phyloP scores from a whole-genome alignment of 208 protist genomes.

The Herpetomonas tarakana region DNA sequence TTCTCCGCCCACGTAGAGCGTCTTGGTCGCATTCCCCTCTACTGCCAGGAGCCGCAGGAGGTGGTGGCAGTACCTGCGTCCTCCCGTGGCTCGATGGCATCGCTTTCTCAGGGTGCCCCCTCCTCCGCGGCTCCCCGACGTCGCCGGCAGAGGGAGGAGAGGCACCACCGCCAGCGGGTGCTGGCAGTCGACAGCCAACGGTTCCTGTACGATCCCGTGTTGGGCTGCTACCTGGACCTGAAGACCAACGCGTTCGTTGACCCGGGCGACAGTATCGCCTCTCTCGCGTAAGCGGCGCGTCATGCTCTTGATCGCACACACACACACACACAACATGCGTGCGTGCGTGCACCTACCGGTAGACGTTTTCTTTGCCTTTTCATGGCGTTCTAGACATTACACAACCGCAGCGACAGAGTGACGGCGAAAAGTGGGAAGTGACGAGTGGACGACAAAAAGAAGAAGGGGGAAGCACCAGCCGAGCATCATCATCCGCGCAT shows the following conservation, averaged over 20 bases:
- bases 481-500: no score
- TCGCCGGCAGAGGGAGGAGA: not conserved
- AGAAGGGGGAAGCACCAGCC: no score
- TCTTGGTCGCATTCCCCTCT: not conserved
- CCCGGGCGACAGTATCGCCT: not conserved
- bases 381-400: no score
- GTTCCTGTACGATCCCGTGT: slow-evolving; percentile 71
- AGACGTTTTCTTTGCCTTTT: no score
- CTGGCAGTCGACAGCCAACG: slow-evolving; percentile 9
- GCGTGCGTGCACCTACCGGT: no score
- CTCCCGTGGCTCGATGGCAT: slow-evolving; percentile 6
- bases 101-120: slow-evolving; percentile 1
- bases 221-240: slow-evolving; percentile 69
- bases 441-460: no score
- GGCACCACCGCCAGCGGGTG: not conserved
- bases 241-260: slow-evolving; percentile 50
- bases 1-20: not conserved
- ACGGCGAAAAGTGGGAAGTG: no score
- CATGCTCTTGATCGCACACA: not conserved
- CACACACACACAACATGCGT: no score
- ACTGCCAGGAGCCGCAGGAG: not conserved
- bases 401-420: no score
- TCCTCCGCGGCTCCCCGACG: not conserved
- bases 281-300: not conserved
- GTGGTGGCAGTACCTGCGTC: slow-evolving; percentile 3